Percentiles rank a stretch among this genome's conserved stretches.
Evolutionary conservation across 2,329 filamentous ascomycete genomes (phyloP).

Genomic region (Harringtonia aguacate): DNA sequence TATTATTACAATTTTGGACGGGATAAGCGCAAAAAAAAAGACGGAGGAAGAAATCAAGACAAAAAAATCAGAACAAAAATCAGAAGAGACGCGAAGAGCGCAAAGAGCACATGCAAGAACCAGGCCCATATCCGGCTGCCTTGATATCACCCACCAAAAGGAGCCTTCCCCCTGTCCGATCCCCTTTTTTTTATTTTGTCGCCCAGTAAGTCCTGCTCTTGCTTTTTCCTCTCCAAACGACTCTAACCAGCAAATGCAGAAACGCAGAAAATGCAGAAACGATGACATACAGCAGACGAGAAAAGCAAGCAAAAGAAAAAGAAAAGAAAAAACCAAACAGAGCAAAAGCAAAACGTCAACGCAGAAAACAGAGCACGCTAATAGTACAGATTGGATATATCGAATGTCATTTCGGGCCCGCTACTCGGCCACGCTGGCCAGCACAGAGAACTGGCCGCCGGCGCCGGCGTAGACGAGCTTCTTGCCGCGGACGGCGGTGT

Average conservation of each 20-base stretch:
- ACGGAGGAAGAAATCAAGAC: no score
- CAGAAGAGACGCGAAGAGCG: no score
- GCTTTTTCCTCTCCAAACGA: neutral
- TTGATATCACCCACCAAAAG: no score
- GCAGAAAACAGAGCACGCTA: neutral
- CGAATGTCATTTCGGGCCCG: neutral
- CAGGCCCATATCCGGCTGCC: no score
- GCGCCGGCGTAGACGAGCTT: slow-evolving; percentile 69
- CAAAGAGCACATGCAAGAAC: no score
- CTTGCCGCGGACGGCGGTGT: slow-evolving; percentile 67
- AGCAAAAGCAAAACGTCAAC: neutral
- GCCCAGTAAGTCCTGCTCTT: neutral
- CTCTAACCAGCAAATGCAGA: neutral
- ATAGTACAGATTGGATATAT: neutral
- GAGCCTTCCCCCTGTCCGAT: no score
- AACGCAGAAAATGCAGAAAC: neutral
- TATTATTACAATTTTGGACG: no score
- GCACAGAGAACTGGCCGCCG: slow-evolving; percentile 73
- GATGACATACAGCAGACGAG: neutral
- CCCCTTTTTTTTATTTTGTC: neutral
- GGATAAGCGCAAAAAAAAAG: no score
- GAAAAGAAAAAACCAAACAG: neutral
- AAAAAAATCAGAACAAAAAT: no score
- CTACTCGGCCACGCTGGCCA: slow-evolving; percentile 33
- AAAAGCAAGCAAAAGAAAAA: neutral